These are phyloP conservation scores for Dentipellis sp. DNA, from an alignment of 768 basidiomycete genomes.

Conservation along the genomic window DNA sequence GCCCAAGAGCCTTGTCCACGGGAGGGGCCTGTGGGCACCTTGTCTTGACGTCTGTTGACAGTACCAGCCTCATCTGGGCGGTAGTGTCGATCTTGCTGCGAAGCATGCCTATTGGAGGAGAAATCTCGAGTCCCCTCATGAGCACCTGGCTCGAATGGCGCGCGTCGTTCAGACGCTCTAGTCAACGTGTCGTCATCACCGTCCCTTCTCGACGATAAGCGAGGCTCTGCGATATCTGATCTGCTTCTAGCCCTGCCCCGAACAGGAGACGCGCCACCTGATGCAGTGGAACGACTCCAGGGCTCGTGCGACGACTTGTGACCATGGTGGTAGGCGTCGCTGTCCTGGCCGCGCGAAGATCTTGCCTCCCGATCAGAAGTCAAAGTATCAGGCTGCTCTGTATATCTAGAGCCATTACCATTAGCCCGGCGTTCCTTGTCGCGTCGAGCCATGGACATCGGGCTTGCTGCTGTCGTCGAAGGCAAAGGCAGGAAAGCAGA, in stretches of 20 bases:
- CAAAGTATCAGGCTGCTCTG: slow-evolving; percentile 1
- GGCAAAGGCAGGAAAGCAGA: slow-evolving; percentile 10
- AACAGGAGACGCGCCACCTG: slow-evolving; percentile 6
- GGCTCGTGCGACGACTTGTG: slow-evolving; percentile 7
- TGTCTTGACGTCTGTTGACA: background rate
- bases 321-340: slow-evolving; percentile 5
- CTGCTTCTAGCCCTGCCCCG: slow-evolving; percentile 4
- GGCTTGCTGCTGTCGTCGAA: slow-evolving; percentile 15
- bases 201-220: slow-evolving; percentile 1
- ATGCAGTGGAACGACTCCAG: slow-evolving; percentile 7
- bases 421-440: slow-evolving; percentile 14
- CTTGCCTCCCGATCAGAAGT: slow-evolving; percentile 7
- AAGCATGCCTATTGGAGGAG: background rate
- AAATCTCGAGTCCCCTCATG: background rate
- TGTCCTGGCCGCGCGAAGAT: slow-evolving; percentile 1
- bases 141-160: background rate
- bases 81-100: slow-evolving; percentile 1
- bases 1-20: background rate
- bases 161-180: background rate
- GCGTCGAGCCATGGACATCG: slow-evolving; percentile 13
- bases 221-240: slow-evolving; percentile 5
- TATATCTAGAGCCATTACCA: slow-evolving; percentile 3
- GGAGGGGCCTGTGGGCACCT: background rate
- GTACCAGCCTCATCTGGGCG: background rate
- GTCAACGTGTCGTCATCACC: slow-evolving; percentile 3